Percentiles rank a stretch among this genome's conserved stretches.
Evolutionary conservation across 2,329 filamentous ascomycete genomes (phyloP).

Genomic region (Curvularia spicifera): DNA sequence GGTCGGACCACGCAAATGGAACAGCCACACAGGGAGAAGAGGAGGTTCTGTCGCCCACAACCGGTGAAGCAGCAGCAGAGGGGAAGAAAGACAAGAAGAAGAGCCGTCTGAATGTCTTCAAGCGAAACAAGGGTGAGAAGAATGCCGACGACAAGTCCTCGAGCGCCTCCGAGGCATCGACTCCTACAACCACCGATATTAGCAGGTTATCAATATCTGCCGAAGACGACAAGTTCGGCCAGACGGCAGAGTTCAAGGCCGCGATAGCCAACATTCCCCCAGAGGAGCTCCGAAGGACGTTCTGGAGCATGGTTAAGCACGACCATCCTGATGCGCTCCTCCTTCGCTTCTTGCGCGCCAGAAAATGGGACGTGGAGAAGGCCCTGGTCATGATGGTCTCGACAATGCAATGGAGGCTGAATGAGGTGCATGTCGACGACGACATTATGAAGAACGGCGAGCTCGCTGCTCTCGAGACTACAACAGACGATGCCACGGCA

Average conservation of each 20-base stretch:
- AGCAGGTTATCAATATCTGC: slow-evolving; percentile 43
- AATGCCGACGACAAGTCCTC: slow-evolving; percentile 42
- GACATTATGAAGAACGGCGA: slow-evolving; percentile 68
- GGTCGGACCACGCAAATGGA: slow-evolving; percentile 39
- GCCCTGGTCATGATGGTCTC: slow-evolving; percentile 93
- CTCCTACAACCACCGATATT: slow-evolving; percentile 35
- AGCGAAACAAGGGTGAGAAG: slow-evolving; percentile 62
- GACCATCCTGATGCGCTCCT: slow-evolving; percentile 87
- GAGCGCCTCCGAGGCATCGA: slow-evolving; percentile 31
- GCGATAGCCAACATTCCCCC: slow-evolving; percentile 78
- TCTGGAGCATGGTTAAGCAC: slow-evolving; percentile 95
- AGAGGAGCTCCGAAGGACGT: slow-evolving; percentile 77
- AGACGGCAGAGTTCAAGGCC: slow-evolving; percentile 83
- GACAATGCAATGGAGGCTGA: slow-evolving; percentile 88
- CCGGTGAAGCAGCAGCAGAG: slow-evolving; percentile 22
- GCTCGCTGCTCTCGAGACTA: slow-evolving; percentile 62
- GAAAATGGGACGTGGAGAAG: slow-evolving; percentile 86
- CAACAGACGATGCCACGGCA: slow-evolving; percentile 64
- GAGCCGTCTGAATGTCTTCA: slow-evolving; percentile 74
- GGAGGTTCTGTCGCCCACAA: slow-evolving; percentile 15
- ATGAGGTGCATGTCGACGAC: slow-evolving; percentile 85
- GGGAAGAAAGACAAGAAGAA: slow-evolving; percentile 72
- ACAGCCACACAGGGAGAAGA: slow-evolving; percentile 21
- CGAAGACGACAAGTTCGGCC: slow-evolving; percentile 88
- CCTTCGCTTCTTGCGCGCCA: slow-evolving; percentile 56